These are phyloP conservation scores for Priceomyces haplophilus DNA, from an alignment of 805 yeast genomes.

Conservation along the genomic window DNA sequence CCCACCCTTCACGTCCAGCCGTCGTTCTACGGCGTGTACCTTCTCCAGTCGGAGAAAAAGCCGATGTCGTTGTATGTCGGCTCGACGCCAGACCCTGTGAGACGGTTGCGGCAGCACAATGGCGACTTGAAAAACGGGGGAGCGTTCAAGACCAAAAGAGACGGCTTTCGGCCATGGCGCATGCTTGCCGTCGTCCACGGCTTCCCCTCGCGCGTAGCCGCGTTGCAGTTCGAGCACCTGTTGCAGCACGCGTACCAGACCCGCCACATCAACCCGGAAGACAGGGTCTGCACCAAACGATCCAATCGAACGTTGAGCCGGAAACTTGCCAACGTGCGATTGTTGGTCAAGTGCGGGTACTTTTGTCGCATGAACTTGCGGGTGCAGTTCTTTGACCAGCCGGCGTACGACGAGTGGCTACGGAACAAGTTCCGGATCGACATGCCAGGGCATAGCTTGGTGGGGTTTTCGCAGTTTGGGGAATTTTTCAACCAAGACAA, in stretches of 20 bases:
- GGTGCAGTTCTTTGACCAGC: conserved; percentile 43
- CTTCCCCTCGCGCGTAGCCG: conserved; percentile 65
- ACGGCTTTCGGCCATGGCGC: conserved; percentile 70
- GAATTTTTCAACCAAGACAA: neutral
- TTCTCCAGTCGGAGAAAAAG: conserved; percentile 58
- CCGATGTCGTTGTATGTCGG: conserved; percentile 70
- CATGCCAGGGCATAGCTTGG: conserved; percentile 6
- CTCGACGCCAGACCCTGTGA: conserved; percentile 72
- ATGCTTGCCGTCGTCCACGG: conserved; percentile 63
- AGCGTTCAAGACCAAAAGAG: conserved; percentile 61
- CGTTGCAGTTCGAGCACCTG: conserved; percentile 79
- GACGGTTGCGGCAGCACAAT: conserved; percentile 74
- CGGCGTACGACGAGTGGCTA: conserved; percentile 31
- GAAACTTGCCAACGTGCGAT: conserved; percentile 46
- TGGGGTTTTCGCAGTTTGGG: conserved; percentile 10
- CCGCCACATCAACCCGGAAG: conserved; percentile 47
- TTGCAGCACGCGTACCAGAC: conserved; percentile 74
- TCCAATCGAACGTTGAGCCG: conserved; percentile 43
- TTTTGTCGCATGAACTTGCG: conserved; percentile 46
- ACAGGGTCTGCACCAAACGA: conserved; percentile 36
- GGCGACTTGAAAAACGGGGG: conserved; percentile 65
- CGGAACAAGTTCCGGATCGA: conserved; percentile 26
- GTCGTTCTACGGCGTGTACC: conserved; percentile 65
- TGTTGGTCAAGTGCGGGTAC: conserved; percentile 40
- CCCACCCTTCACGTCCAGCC: conserved; percentile 15